These are phyloP conservation scores for Acmispon strigosus DNA, from an alignment of 306 rosid species.

Conservation along the genomic window DNA sequence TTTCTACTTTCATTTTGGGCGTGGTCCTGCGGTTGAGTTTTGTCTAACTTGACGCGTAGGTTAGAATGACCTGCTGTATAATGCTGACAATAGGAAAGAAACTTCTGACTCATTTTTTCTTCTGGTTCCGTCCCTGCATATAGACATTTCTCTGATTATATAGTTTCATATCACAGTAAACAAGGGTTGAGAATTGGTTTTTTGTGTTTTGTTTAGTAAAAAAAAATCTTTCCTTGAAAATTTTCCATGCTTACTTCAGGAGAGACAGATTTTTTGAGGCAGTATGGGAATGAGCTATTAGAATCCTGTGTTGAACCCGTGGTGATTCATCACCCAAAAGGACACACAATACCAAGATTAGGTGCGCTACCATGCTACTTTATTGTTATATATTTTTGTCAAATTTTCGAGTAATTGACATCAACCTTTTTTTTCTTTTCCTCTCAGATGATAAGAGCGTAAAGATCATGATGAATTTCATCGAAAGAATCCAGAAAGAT, in stretches of 20 bases:
- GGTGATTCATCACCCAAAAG: conserved; percentile 73
- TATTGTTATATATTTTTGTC: not conserved
- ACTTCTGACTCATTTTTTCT: too few relatives aligned
- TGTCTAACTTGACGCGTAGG: too few relatives aligned
- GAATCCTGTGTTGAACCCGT: conserved; percentile 49
- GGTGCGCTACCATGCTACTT: conserved; percentile 22
- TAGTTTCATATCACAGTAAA: not conserved
- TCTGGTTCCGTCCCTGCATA: too few relatives aligned
- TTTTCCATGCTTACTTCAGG: conserved; percentile 32
- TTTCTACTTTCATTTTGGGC: too few relatives aligned
- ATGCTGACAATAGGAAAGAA: too few relatives aligned
- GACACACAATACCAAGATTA: conserved; percentile 75
- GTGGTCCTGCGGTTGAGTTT: too few relatives aligned
- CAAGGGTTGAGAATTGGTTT: not conserved
- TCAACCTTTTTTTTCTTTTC: not conserved
- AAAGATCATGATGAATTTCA: conserved; percentile 36
- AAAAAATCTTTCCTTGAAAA: not conserved
- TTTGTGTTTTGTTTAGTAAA: not conserved
- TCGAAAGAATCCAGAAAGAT: conserved; percentile 40
- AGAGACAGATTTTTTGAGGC: conserved; percentile 66
- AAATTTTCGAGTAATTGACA: not conserved
- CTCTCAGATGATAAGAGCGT: conserved; percentile 46
- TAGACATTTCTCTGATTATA: too few relatives aligned
- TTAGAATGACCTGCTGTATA: too few relatives aligned
- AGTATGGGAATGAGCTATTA: conserved; percentile 41